Percentiles rank a stretch among this genome's conserved stretches.
phyloP scores from a whole-genome alignment of 2,329 filamentous ascomycete genomes.

The Chrysoporthe puriensis region DNA sequence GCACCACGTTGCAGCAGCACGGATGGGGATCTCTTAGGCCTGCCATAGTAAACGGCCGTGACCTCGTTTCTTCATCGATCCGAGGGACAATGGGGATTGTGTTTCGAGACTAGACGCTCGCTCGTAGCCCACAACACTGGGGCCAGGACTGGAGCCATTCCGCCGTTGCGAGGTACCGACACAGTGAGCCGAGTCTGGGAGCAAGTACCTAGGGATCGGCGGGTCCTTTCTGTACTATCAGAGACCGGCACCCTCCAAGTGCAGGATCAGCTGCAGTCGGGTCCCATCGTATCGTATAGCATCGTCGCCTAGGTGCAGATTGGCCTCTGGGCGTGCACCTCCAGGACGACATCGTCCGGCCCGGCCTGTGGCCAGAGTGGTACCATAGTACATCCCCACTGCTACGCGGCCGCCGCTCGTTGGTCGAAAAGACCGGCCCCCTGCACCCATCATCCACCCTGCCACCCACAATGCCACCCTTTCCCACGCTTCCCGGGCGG shows the following conservation, averaged over 20 bases:
- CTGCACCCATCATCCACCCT: background rate
- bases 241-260: background rate
- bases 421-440: slow-evolving; percentile 17
- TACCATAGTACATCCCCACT: slow-evolving; percentile 10
- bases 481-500: slow-evolving; percentile 10
- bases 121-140: background rate
- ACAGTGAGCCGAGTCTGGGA: slow-evolving; percentile 17
- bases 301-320: background rate
- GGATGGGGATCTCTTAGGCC: background rate
- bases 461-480: background rate
- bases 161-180: slow-evolving; percentile 3
- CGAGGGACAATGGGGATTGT: slow-evolving; percentile 19
- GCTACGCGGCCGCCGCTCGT: slow-evolving; percentile 27
- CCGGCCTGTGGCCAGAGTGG: slow-evolving; percentile 13
- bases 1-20: background rate
- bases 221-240: slow-evolving; percentile 3
- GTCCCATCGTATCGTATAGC: slow-evolving; percentile 14
- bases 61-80: slow-evolving; percentile 3
- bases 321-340: background rate
- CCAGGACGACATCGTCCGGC: slow-evolving; percentile 15
- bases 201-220: slow-evolving; percentile 15
- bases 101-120: slow-evolving; percentile 8
- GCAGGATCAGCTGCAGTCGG: slow-evolving; percentile 5
- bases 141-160: background rate
- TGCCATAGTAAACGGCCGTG: slow-evolving; percentile 3